Evolutionary conservation across 192 early-diverging fungal genomes (phyloP), one percentile per base, ranked within the genome.

Genomic region (Coemansia sp.): DNA sequence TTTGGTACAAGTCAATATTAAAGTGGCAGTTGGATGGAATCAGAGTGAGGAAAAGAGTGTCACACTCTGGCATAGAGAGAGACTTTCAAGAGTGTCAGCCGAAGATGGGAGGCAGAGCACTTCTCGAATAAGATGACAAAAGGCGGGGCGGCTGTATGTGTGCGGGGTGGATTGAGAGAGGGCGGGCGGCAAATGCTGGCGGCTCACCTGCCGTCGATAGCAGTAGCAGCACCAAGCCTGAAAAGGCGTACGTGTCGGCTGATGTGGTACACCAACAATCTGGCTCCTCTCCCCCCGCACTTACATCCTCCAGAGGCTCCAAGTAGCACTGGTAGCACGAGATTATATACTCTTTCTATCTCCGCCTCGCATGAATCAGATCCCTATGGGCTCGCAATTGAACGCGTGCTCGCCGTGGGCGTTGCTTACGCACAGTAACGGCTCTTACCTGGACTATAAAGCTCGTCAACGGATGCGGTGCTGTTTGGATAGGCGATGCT

Each of bases 401-500:
- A 56, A 56, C 31, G 53, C 17, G 31, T 16, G 14, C 11, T 14
- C 35, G 16, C 29, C 17, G 33, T 2, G 13, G 53, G 3, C 3
- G 13, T 31, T 33, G 24, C 10, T 29, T 54, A 14, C 29, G 9
- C 14, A 2, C 31, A 31, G 27, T 14, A 54, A 16, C 31, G 11
- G 19, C 51, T 56, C 78, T 68, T 75, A 81, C 79, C 74, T 75
- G 79, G 70, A 70, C 69, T 74, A 37, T 59, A 27, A 39, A 54
- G 31, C 37, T 44, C 62, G 34, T 56, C 31, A 34, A 56, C 14
- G 1, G 53, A 56, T 34, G 29, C 53, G 62, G 11, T 48, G 35
- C 37, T 27, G n/a, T 36, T 57, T 7, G 62, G 40, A 16, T 46
- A 53, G n/a, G 17, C 51, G 53, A 76, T 70, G 70, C 62, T 73